Conservation (phyloP, 176 grass and related monocot genomes). For the Microstegium vimineum region DNA sequence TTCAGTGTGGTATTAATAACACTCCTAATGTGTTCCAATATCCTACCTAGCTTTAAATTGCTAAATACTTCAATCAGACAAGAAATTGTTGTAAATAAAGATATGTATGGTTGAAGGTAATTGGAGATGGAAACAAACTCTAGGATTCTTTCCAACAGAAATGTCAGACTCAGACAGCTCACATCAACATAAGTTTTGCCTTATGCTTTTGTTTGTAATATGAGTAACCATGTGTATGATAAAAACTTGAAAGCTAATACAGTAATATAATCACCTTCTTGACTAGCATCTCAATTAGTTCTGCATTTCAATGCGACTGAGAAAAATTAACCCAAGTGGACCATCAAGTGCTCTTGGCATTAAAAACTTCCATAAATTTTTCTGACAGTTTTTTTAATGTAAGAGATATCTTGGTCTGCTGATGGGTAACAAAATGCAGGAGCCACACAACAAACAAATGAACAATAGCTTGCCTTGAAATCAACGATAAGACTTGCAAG, state of each 20-base stretch:
- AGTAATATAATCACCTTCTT: background rate
- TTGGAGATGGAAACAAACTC: background rate
- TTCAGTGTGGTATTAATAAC: constrained; percentile 27
- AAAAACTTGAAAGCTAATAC: background rate
- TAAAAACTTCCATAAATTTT: background rate
- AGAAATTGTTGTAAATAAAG: background rate
- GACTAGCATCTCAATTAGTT: background rate
- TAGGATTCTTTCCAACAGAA: no score
- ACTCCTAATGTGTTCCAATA: background rate
- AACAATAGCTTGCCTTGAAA: constrained; percentile 21
- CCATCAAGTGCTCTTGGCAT: background rate
- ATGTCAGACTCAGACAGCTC: no score
- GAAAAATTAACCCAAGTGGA: constrained; percentile 2
- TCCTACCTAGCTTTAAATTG: constrained; percentile 18
- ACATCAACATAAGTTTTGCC: background rate
- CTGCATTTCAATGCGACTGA: background rate
- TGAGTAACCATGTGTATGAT: background rate
- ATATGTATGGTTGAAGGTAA: background rate
- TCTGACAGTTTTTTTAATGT: background rate
- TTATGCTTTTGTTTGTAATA: background rate
- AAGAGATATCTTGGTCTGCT: background rate
- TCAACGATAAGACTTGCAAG: constrained; percentile 12
- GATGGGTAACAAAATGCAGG: constrained; percentile 16
- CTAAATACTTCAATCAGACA: constrained; percentile 1
- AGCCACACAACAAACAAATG: constrained; percentile 11